Evolutionary conservation across 371 early-diverging fungal genomes (phyloP), one percentile per base, ranked within the genome.

Genomic region (Actinomucor elegans): DNA sequence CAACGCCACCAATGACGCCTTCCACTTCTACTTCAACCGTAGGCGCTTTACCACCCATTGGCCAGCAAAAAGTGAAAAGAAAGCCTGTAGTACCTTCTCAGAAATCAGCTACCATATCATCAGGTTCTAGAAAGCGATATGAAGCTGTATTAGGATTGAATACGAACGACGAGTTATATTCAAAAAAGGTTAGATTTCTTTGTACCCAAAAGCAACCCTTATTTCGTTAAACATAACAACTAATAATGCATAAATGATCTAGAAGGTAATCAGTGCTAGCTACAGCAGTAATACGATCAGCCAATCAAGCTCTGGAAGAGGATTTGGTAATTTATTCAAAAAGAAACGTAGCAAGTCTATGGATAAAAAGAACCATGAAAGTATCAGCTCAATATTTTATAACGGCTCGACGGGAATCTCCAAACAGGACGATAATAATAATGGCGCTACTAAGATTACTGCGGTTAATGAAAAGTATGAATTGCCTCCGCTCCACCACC

Each of bases 151-250:
- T 48, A n/a, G 56, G 56, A n/a, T n/a, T n/a, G n/a, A n/a, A 36
- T 37, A 15, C 42, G 41, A 46, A 37, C 46, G 59, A 52, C 14
- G 44, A 37, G 15, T 24, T 47, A 24, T 34, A 23, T 23, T 34
- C 49, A 53, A 59, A 54, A 59, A 59, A 59, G 60, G 60, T 59
- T 48, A 48, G 43, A 17, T 20, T n/a, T 2, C n/a, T 32, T 32
- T 46, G 20, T 20, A 29, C 27, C 28, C 26, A 31, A n/a, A 24
- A 27, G 18, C 29, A 40, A 38, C 23, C 17, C 23, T 47, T 29
- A 20, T 38, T 31, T 32, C 38, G 34, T 42, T 34, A 21, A 42
- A 32, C 28, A 42, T 31, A 23, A 34, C 5, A 27, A 17, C 17
- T 28, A 41, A 31, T 15, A n/a, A 28, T 32, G 11, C 21, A 21